These are phyloP conservation scores for Lactifluus piperatus DNA, from an alignment of 768 basidiomycete genomes.

Conservation along the genomic window DNA sequence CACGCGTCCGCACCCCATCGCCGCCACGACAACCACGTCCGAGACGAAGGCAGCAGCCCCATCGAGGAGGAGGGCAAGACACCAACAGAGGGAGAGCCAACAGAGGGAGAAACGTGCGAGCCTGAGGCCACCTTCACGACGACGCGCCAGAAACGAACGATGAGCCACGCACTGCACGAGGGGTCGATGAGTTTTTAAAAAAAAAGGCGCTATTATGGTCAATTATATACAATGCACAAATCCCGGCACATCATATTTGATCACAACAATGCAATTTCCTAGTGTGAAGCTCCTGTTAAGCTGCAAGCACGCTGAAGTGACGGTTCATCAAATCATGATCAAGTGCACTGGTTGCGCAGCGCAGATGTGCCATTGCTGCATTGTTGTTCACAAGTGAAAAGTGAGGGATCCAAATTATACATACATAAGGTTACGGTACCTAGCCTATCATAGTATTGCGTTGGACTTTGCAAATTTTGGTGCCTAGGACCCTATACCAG, in stretches of 20 bases:
- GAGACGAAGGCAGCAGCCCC: background rate
- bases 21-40: conserved; percentile 1
- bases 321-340: too few relatives aligned
- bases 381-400: background rate
- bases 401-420: background rate
- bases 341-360: too few relatives aligned
- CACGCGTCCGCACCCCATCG: background rate
- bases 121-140: background rate
- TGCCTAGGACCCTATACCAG: too few relatives aligned
- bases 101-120: too few relatives aligned
- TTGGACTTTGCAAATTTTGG: too few relatives aligned
- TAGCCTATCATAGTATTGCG: too few relatives aligned
- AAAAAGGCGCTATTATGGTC: background rate
- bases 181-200: background rate
- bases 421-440: background rate
- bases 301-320: background rate
- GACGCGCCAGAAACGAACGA: background rate
- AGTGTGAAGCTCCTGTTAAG: too few relatives aligned
- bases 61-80: background rate
- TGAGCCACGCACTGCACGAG: background rate
- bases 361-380: too few relatives aligned
- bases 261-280: too few relatives aligned
- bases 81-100: background rate
- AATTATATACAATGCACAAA: background rate
- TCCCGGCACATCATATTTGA: too few relatives aligned